A percentile compares a stretch with the other conserved stretches of the same genome.
phyloP scores from a whole-genome alignment of 768 basidiomycete genomes.

The Panus rudis region DNA sequence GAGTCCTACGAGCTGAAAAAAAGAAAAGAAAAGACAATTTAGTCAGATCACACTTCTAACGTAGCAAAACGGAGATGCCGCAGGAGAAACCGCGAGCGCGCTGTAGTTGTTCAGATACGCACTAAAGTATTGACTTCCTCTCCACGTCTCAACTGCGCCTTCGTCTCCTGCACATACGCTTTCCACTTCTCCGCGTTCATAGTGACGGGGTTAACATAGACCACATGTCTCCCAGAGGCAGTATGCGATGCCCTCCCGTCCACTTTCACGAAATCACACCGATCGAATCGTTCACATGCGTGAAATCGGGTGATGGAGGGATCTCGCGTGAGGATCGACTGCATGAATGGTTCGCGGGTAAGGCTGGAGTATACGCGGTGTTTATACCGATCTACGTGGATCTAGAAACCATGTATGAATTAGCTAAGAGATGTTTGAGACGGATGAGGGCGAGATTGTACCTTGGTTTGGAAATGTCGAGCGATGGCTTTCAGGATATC shows the following conservation, averaged over 20 bases:
- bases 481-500: constrained; percentile 77
- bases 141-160: constrained; percentile 34
- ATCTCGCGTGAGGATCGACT: constrained; percentile 54
- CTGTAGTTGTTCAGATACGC: constrained; percentile 14
- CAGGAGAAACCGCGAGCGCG: neutral
- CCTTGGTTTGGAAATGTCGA: constrained; percentile 55
- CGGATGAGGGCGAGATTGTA: constrained; percentile 18
- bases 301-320: constrained; percentile 72
- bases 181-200: constrained; percentile 58
- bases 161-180: constrained; percentile 38
- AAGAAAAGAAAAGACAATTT: neutral
- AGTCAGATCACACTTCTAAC: no score
- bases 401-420: constrained; percentile 31
- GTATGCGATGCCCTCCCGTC: constrained; percentile 12
- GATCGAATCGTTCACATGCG: constrained; percentile 81
- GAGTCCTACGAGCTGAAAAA: constrained; percentile 66
- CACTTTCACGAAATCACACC: constrained; percentile 58
- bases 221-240: constrained; percentile 42
- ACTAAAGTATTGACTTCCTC: constrained; percentile 60
- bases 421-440: neutral
- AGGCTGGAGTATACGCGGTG: constrained; percentile 49
- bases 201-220: constrained; percentile 80
- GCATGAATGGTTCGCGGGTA: constrained; percentile 53
- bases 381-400: constrained; percentile 92
- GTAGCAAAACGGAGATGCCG: neutral